Evolutionary conservation across 176 grass and related monocot species (phyloP).

Genomic region (Microstegium vimineum): DNA sequence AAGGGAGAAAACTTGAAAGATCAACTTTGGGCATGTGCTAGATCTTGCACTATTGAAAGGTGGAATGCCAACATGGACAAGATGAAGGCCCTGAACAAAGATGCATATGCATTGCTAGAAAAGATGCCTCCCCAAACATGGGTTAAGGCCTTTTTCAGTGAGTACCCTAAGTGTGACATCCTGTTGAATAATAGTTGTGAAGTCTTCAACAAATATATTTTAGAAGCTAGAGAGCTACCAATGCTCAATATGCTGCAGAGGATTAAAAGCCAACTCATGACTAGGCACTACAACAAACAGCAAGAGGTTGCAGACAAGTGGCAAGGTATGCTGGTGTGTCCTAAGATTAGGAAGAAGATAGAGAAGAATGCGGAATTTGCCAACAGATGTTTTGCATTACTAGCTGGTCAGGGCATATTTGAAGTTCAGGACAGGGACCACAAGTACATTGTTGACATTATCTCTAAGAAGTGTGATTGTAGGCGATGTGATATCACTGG

Average conservation of each 20-base stretch:
- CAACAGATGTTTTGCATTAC: not conserved
- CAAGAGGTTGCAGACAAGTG: not conserved
- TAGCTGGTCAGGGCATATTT: not conserved
- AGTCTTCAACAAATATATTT: not conserved
- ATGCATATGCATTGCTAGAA: not conserved
- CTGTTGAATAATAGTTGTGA: not conserved
- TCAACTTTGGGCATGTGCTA: not conserved
- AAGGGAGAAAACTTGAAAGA: not conserved
- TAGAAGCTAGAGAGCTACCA: too few relatives aligned
- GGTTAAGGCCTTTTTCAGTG: not conserved
- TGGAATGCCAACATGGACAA: not conserved
- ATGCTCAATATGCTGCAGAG: too few relatives aligned
- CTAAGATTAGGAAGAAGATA: not conserved
- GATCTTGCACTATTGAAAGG: not conserved
- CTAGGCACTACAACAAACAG: too few relatives aligned
- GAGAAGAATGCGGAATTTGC: not conserved
- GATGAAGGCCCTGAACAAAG: not conserved
- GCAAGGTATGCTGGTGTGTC: not conserved
- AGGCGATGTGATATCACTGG: too few relatives aligned
- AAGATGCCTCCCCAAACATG: not conserved
- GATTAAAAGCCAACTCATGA: too few relatives aligned
- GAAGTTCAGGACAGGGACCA: rapidly evolving
- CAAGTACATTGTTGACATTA: not conserved
- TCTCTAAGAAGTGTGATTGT: not conserved
- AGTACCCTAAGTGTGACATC: not conserved